Base-by-base conservation (phyloP, 495 filamentous ascomycete species). In the Aspergillus cristatus region DNA sequence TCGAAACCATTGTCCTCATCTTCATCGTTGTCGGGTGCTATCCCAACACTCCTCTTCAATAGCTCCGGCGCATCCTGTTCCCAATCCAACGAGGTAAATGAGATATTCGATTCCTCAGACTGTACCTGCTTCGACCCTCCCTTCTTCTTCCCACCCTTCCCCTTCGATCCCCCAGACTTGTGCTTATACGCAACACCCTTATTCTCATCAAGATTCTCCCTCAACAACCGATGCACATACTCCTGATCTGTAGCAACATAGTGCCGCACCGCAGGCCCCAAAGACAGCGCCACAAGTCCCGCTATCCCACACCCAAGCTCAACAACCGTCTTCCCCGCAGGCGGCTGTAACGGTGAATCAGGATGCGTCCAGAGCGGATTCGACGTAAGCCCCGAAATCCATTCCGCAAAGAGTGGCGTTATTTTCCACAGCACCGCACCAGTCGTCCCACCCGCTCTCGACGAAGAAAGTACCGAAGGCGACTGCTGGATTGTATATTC, bases 361-460 rank as follows among this genome's bases (percentile, higher is more conserved):
- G 58, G 57, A 38, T 68, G 46, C 2, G 56, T 51, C 64, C 80
- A 83, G 29, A 96, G 72, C 0, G 76, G 54, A 54, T 87, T 89
- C 18, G 54, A 50, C n/a, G 66, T 48, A 3, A 12, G 10, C 8
- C 69, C 65, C 17, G 74, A 65, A 25, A 96, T 64, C 87, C 88
- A 98, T 52, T 79, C 68, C 10, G 91, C 84, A 53, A 97, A 79
- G 36, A 75, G 63, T 14, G 91, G 87, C 3, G 88, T 94, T 50
- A 94, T 82, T 65, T 85, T 91, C 91, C 91, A 98, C 12, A 93
- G 65, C 14, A 90, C 86, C 83, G 89, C 88, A 39, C 91, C 91
- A 3, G 91, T 98, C 1, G 91, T 98, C 1, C 91, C 93, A 13
- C 78, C 80, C 14, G 75, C 71, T 12, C 86, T 78, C 41, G 79